Evolutionary conservation across 768 basidiomycete species (phyloP).

Genomic region (Leccinum boreale): DNA sequence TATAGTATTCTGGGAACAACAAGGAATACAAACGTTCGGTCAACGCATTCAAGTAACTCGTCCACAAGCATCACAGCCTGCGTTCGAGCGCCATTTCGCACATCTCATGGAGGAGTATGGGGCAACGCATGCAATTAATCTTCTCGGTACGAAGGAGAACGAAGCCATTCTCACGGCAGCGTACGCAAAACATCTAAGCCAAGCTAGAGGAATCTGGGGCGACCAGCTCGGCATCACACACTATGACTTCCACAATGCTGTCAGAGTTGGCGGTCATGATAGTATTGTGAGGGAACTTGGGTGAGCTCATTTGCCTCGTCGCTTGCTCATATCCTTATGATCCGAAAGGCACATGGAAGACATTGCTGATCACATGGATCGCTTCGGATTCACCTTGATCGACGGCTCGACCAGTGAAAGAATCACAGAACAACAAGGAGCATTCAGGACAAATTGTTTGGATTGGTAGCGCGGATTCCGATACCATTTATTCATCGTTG

Average conservation of each 20-base stretch:
- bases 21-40: constrained; percentile 91
- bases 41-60: constrained; percentile 93
- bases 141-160: constrained; percentile 90
- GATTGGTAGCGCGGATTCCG: constrained; percentile 66
- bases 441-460: constrained; percentile 92
- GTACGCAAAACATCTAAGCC: constrained; percentile 77
- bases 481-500: neutral
- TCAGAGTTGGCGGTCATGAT: constrained; percentile 82
- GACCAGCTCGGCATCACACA: constrained; percentile 77
- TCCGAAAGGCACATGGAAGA: constrained; percentile 56
- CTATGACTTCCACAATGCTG: constrained; percentile 91
- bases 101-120: constrained; percentile 86
- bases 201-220: constrained; percentile 57
- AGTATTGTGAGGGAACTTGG: constrained; percentile 72
- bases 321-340: constrained; percentile 4
- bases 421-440: constrained; percentile 86
- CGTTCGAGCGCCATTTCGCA: constrained; percentile 91
- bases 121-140: constrained; percentile 81
- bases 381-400: constrained; percentile 83
- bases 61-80: constrained; percentile 93
- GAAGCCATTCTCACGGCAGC: constrained; percentile 81
- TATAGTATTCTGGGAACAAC: constrained; percentile 98
- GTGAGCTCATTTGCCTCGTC: constrained; percentile 31
- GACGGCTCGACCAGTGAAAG: constrained; percentile 62
- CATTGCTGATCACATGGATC: constrained; percentile 63